These are phyloP conservation scores for Neofusicoccum sp. DNA, from an alignment of 2,329 filamentous ascomycete species.

Conservation along the genomic window DNA sequence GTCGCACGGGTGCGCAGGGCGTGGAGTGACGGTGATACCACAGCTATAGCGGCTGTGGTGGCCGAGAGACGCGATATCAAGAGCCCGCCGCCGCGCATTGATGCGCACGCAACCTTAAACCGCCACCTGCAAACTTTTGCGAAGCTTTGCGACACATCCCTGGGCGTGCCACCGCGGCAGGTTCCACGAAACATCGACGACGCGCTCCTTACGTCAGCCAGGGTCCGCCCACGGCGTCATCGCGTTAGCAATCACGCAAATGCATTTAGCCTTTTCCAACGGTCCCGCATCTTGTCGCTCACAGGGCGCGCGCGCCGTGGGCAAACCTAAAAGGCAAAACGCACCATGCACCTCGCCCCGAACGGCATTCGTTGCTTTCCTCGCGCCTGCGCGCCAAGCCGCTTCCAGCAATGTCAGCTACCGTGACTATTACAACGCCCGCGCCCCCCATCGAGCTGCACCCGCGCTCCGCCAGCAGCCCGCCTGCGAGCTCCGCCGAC, in stretches of 20 bases:
- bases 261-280: neutral
- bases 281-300: conserved; percentile 15
- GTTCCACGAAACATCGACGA: conserved; percentile 3
- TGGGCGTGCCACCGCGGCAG: conserved; percentile 15
- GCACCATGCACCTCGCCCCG: conserved; percentile 2
- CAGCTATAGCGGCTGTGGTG: conserved; percentile 15
- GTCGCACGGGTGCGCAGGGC: conserved; percentile 8
- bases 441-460: conserved; percentile 8
- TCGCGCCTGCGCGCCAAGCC: neutral
- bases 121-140: conserved; percentile 14
- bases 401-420: conserved; percentile 16
- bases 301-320: conserved; percentile 7
- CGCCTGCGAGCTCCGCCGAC: neutral
- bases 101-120: conserved; percentile 11
- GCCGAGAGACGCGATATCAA: neutral
- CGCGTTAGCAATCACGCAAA: neutral
- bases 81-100: neutral
- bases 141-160: conserved; percentile 15
- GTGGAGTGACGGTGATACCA: conserved; percentile 17
- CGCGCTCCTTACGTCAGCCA: conserved; percentile 17
- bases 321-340: conserved; percentile 10
- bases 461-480: neutral
- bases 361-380: neutral
- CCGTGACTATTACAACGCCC: neutral
- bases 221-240: neutral